phyloP scores from a whole-genome alignment of 805 yeast species.

The Saturnispora diversa region DNA sequence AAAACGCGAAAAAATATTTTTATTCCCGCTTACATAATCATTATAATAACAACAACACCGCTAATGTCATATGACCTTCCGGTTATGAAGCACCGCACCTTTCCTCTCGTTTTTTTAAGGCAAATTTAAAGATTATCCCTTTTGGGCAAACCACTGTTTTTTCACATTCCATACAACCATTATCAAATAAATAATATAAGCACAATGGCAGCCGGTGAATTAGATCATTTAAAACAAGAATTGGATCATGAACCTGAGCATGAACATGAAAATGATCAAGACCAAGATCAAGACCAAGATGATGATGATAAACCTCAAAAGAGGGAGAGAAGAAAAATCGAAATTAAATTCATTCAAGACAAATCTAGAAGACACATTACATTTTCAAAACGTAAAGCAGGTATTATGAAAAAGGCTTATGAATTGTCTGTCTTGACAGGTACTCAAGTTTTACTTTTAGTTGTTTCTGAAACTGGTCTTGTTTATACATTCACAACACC shows the following conservation, averaged over 20 bases:
- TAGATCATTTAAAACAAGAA: constrained; percentile 6
- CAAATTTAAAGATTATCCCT: constrained; percentile 24
- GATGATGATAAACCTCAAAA: constrained; percentile 42
- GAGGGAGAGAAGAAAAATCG: constrained; percentile 77
- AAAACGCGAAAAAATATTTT: too few species aligned
- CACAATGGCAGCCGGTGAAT: neutral
- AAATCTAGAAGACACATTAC: constrained; percentile 97
- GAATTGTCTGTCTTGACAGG: constrained; percentile 95
- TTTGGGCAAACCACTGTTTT: constrained; percentile 9
- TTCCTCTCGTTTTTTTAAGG: constrained; percentile 14
- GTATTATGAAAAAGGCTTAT: constrained; percentile 99
- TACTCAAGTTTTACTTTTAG: constrained; percentile 89
- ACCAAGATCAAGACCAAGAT: constrained; percentile 42
- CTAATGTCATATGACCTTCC: too few species aligned
- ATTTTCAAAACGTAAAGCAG: constrained; percentile 95
- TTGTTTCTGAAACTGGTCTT: constrained; percentile 96
- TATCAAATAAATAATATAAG: neutral
- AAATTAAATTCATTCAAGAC: constrained; percentile 94
- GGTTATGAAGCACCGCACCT: constrained; percentile 9
- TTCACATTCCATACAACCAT: neutral
- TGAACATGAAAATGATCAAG: constrained; percentile 11
- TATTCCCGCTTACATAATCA: too few species aligned
- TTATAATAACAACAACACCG: too few species aligned
- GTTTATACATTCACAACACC: constrained; percentile 99
- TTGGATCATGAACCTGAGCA: constrained; percentile 4